Percentiles rank a stretch among this genome's conserved stretches.
phyloP scores from a whole-genome alignment of 169 alveolate genomes.

The Perkinsus olseni region DNA sequence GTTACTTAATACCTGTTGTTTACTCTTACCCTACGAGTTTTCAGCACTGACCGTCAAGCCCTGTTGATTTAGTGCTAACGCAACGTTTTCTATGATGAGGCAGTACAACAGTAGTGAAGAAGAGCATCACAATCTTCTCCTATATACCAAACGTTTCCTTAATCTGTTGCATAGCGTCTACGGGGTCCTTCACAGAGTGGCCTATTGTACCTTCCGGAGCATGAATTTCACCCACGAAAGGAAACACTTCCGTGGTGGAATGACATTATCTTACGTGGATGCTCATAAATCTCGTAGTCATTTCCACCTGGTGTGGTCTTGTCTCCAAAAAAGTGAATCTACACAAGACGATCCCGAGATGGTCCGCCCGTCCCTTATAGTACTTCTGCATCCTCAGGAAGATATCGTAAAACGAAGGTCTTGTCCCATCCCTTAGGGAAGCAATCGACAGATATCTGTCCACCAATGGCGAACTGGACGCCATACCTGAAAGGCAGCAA shows the following conservation, averaged over 20 bases:
- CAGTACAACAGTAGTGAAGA: not conserved
- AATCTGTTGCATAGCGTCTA: constrained; percentile 56
- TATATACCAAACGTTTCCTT: not conserved
- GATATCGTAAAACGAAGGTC: constrained; percentile 65
- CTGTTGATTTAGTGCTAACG: not conserved
- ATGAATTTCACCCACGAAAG: constrained; percentile 32
- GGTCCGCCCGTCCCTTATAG: not conserved
- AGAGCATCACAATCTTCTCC: no score
- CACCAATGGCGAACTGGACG: constrained; percentile 84
- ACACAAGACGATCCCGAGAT: constrained; percentile 38
- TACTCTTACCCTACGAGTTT: not conserved
- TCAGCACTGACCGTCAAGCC: not conserved
- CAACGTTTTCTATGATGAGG: not conserved
- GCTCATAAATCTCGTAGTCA: constrained; percentile 56
- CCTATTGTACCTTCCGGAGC: constrained; percentile 64
- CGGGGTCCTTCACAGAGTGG: constrained; percentile 58
- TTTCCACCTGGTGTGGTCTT: constrained; percentile 75
- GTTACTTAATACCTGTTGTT: not conserved
- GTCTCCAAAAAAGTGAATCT: constrained; percentile 80
- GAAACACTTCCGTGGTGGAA: not conserved
- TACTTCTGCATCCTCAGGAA: constrained; percentile 21
- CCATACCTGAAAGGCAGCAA: constrained; percentile 44
- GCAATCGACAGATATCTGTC: constrained; percentile 87
- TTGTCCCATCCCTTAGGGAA: constrained; percentile 90
- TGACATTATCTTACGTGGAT: not conserved